Conservation (phyloP, 257 asterid genomes). For the Craterostigma plantagineum region DNA sequence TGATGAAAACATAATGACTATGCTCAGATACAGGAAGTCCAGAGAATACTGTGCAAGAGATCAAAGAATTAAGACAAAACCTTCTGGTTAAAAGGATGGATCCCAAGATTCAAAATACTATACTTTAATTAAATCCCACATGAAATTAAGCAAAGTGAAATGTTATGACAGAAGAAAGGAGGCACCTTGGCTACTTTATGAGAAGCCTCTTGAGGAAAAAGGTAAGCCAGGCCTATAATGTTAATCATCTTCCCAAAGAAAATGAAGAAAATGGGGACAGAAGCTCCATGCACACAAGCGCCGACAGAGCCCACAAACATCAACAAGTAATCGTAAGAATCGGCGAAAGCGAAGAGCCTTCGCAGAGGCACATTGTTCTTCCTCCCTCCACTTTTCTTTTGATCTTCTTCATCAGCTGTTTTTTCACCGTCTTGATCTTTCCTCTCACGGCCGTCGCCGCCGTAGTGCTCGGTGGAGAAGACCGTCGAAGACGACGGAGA, state of each 20-base stretch:
- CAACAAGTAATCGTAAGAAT: conserved; percentile 47
- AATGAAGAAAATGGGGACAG: conserved; percentile 90
- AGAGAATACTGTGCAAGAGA: conserved; percentile 54
- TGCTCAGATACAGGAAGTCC: conserved; percentile 87
- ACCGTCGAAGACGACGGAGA: too few relatives aligned
- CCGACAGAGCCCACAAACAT: conserved; percentile 69
- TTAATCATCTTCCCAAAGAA: conserved; percentile 83
- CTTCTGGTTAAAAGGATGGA: not conserved
- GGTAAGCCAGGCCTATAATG: conserved; percentile 72
- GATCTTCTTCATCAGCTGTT: too few relatives aligned
- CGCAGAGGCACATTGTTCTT: too few relatives aligned
- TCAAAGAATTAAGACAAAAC: not conserved
- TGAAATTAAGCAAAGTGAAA: not conserved
- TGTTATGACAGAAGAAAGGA: not conserved
- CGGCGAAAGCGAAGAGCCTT: conserved; percentile 62
- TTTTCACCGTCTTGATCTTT: too few relatives aligned
- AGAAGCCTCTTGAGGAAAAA: conserved; percentile 70
- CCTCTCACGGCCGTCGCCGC: too few relatives aligned
- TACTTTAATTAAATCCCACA: not conserved
- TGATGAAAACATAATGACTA: conserved; percentile 68
- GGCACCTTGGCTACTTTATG: conserved; percentile 61
- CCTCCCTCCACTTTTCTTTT: too few relatives aligned
- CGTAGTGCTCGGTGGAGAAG: too few relatives aligned
- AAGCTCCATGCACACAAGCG: conserved; percentile 90
- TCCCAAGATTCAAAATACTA: too few relatives aligned